Conservation (phyloP, 139 green algal species). For the Tetradesmus obliquus region DNA sequence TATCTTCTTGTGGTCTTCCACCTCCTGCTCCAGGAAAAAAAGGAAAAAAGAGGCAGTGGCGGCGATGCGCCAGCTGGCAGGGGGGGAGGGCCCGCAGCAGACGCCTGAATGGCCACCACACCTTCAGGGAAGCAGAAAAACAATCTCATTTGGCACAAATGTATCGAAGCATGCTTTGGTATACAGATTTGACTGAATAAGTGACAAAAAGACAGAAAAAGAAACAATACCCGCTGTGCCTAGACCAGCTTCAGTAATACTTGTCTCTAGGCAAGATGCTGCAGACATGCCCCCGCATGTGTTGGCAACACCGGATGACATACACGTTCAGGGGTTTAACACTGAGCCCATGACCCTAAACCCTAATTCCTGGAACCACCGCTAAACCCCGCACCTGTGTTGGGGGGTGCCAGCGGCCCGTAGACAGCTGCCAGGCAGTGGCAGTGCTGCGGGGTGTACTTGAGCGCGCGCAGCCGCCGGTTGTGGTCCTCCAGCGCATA, state of each 20-base stretch:
- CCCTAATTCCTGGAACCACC: too few species aligned
- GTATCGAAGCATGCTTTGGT: not conserved
- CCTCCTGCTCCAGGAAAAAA: conserved; percentile 91
- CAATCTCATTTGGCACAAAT: not conserved
- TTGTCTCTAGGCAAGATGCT: too few species aligned
- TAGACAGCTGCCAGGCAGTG: conserved; percentile 92
- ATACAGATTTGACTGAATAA: too few species aligned
- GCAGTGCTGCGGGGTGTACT: conserved; percentile 99
- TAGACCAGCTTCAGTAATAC: too few species aligned
- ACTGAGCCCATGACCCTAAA: too few species aligned
- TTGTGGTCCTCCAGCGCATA: conserved; percentile 93
- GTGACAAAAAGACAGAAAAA: too few species aligned
- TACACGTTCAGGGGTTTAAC: too few species aligned
- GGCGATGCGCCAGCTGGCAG: conserved; percentile 85
- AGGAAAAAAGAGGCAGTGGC: conserved; percentile 77
- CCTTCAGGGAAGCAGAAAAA: conserved; percentile 8
- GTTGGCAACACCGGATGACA: too few species aligned
- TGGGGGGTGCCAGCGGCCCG: conserved; percentile 86
- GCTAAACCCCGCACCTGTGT: conserved; percentile 69
- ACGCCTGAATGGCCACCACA: conserved; percentile 72
- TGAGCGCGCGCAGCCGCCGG: conserved; percentile 88
- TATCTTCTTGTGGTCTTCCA: conserved; percentile 38
- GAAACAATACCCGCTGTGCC: too few species aligned
- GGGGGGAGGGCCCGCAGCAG: conserved; percentile 39
- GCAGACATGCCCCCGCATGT: too few species aligned